phyloP scores from a whole-genome alignment of 192 early-diverging fungal species.

The Coemansia sp. region DNA sequence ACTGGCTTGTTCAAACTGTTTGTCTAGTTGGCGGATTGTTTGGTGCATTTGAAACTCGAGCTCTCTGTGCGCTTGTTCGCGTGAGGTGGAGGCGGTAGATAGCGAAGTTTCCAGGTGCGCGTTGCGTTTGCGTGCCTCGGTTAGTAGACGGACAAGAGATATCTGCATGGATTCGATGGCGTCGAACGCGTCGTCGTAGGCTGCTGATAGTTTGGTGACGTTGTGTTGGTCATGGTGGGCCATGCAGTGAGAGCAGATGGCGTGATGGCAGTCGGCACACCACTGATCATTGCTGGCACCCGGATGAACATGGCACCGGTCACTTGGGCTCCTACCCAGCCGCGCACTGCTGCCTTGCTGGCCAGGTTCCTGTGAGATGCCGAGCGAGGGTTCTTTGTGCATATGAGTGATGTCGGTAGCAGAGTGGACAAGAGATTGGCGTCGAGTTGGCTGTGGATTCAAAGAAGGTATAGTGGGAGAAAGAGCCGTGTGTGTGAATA shows the following conservation, averaged over 20 bases:
- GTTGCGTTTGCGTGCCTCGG: slow-evolving; percentile 35
- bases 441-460: background rate
- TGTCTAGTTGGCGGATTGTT: background rate
- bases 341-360: too few relatives aligned
- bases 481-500: too few relatives aligned
- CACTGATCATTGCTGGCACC: slow-evolving; percentile 41
- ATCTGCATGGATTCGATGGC: slow-evolving; percentile 34
- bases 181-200: slow-evolving; percentile 51
- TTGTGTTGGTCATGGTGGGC: slow-evolving; percentile 19
- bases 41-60: slow-evolving; percentile 4
- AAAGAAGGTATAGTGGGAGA: background rate
- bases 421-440: background rate
- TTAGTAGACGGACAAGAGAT: slow-evolving; percentile 21
- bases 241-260: slow-evolving; percentile 36
- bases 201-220: slow-evolving; percentile 25
- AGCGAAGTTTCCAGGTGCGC: slow-evolving; percentile 13
- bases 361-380: too few relatives aligned
- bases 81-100: slow-evolving; percentile 1
- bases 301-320: slow-evolving; percentile 46
- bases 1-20: background rate
- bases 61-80: slow-evolving; percentile 10
- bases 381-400: too few relatives aligned
- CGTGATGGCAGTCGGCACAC: slow-evolving; percentile 33
- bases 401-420: too few relatives aligned
- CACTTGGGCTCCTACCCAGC: slow-evolving; percentile 1